A percentile compares a stretch with the other conserved stretches of the same genome.
Conservation (phyloP, 805 yeast genomes). For the Ogataea thermomethanolica region DNA sequence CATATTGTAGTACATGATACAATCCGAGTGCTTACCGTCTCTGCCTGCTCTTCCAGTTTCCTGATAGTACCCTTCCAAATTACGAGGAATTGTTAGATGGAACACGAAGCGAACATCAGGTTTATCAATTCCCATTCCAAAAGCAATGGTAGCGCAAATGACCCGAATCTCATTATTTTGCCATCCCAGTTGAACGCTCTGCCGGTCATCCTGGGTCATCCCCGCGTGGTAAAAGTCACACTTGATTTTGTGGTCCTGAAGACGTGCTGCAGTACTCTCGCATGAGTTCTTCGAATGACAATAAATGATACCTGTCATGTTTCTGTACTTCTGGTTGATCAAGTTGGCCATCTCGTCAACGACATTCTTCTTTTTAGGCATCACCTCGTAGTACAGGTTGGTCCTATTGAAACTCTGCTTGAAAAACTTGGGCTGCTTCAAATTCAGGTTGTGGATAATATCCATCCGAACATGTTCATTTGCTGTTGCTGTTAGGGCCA, state of each 20-base stretch:
- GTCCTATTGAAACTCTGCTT: conserved; percentile 92
- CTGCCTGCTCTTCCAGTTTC: conserved; percentile 99
- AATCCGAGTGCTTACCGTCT: conserved; percentile 81
- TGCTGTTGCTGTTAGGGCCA: conserved; percentile 98
- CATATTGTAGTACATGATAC: conserved; percentile 78
- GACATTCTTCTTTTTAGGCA: conserved; percentile 56
- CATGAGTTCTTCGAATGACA: conserved; percentile 90
- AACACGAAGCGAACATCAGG: conserved; percentile 91
- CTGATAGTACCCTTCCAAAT: conserved; percentile 94
- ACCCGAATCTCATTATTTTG: conserved; percentile 68
- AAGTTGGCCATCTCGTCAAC: conserved; percentile 58
- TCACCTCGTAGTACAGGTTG: conserved; percentile 75
- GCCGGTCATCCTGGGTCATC: conserved; percentile 75
- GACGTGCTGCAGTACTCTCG: conserved; percentile 68
- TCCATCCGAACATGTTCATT: conserved; percentile 86
- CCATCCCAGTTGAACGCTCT: conserved; percentile 75
- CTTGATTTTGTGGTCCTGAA: conserved; percentile 57
- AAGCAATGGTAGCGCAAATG: conserved; percentile 96
- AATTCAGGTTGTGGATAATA: conserved; percentile 71
- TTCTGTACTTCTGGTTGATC: conserved; percentile 47
- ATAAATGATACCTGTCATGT: conserved; percentile 82
- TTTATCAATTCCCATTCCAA: conserved; percentile 99
- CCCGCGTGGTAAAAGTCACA: conserved; percentile 91
- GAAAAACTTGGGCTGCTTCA: conserved; percentile 58
- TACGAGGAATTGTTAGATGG: conserved; percentile 84